Evolutionary conservation across 768 basidiomycete species (phyloP), one percentile per base, ranked within the genome.

Genomic region (Leucogyrophana mollusca): DNA sequence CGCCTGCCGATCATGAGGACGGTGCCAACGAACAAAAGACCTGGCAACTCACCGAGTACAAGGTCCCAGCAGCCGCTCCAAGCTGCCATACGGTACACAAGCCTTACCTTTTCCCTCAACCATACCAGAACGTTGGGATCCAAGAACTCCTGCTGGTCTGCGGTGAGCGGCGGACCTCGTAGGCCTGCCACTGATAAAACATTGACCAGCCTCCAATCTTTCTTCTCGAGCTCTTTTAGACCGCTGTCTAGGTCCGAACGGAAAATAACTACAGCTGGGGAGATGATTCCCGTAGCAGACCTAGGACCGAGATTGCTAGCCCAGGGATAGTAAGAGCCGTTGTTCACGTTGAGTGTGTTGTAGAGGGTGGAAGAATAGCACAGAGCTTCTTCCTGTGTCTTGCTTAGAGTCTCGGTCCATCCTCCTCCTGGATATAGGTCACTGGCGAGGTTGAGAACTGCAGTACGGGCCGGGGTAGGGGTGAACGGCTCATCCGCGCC

Each of bases 331-430:
- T 68, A 73, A 6, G 58, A 55, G 20, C 55, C 54, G 35, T 69
- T 68, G n/a, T n/a, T n/a, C n/a, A n/a, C n/a, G n/a, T n/a, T n/a
- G 27, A 77, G 64, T 1, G 73, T 74, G 10, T 48, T 46, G 50
- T 70, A 77, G 4, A 77, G 61, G 4, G 73, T 75, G 3, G 74
- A 74, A 8, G 72, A 70, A 52, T 76, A 77, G 50, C 75, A 77
- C 0, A 77, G 62, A 0, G 74, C 72, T 55, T 76, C 74, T 61
- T 75, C 74, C 72, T 71, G 70, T 9, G 71, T 70, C 39, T 42
- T 63, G 8, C 52, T 49, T 11, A 68, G 50, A 37, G 45, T 55
- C 4, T 30, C 20, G 8, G 56, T 22, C 71, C 71, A 73, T 9
- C 65, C 65, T 1, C 71, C 71, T 2, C 50, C 71, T 1, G 53